phyloP scores from a whole-genome alignment of 2,329 filamentous ascomycete species.

The Grosmannia serpens region DNA sequence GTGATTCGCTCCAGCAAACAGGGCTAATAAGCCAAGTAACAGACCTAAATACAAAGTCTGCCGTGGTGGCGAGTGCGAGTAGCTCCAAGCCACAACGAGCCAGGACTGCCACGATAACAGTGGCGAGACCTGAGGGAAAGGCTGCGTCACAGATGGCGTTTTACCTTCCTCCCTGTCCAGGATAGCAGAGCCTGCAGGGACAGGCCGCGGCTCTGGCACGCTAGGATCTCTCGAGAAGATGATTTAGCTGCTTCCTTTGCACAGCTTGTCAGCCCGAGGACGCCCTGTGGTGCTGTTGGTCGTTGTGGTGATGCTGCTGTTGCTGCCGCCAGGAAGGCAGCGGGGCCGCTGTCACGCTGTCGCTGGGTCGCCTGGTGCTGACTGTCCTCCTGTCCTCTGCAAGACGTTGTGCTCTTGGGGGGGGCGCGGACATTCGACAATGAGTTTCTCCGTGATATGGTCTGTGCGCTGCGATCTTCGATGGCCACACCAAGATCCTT shows the following conservation, averaged over 20 bases:
- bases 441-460: neutral
- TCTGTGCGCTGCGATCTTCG: neutral
- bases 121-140: too few relatives aligned
- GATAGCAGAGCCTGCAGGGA: too few relatives aligned
- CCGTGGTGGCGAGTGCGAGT: too few relatives aligned
- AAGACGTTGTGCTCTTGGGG: too few relatives aligned
- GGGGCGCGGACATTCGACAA: too few relatives aligned
- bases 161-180: too few relatives aligned
- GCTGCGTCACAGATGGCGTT: too few relatives aligned
- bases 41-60: neutral
- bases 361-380: neutral
- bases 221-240: too few relatives aligned
- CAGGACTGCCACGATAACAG: neutral
- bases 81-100: neutral
- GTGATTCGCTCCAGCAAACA: neutral
- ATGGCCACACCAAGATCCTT: neutral
- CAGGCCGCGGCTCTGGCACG: too few relatives aligned
- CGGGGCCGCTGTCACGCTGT: neutral
- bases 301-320: neutral
- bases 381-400: too few relatives aligned
- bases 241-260: too few relatives aligned
- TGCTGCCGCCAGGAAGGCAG: neutral
- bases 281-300: neutral
- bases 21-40: neutral
- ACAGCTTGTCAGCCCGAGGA: too few relatives aligned